Evolutionary conservation across 2,329 filamentous ascomycete genomes (phyloP).

Genomic region (Rhynchosporium secalis): DNA sequence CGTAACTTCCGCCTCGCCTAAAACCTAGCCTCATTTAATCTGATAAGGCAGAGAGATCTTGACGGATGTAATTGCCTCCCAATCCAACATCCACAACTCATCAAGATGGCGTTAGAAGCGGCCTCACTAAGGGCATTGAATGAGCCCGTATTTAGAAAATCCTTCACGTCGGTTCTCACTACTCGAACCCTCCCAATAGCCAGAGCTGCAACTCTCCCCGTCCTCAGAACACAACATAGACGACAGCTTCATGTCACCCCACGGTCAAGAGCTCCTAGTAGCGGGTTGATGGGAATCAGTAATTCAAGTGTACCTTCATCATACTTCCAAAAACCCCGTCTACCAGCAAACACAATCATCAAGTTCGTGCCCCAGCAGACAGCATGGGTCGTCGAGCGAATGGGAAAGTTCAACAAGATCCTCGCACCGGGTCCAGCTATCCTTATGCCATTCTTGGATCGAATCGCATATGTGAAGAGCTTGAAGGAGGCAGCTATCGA

Average conservation of each 20-base stretch:
- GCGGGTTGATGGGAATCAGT: slow-evolving; percentile 35
- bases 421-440: slow-evolving; percentile 88
- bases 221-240: slow-evolving; percentile 30
- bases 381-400: slow-evolving; percentile 98
- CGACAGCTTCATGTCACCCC: slow-evolving; percentile 34
- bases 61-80: not conserved
- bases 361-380: slow-evolving; percentile 99
- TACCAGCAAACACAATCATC: slow-evolving; percentile 91
- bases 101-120: slow-evolving; percentile 32
- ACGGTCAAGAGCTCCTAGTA: slow-evolving; percentile 33
- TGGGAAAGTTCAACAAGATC: slow-evolving; percentile 96
- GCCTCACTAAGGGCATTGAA: slow-evolving; percentile 32
- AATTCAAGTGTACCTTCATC: slow-evolving; percentile 56
- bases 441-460: slow-evolving; percentile 85
- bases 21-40: slow-evolving; percentile 25
- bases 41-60: slow-evolving; percentile 12
- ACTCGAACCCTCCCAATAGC: slow-evolving; percentile 26
- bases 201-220: slow-evolving; percentile 28
- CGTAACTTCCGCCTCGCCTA: slow-evolving; percentile 23
- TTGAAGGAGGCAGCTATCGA: slow-evolving; percentile 95
- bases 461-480: slow-evolving; percentile 96
- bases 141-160: slow-evolving; percentile 29
- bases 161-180: slow-evolving; percentile 22
- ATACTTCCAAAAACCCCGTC: slow-evolving; percentile 74
- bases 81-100: slow-evolving; percentile 14